Evolutionary conservation across 371 early-diverging fungal genomes (phyloP), one percentile per base, ranked within the genome.

Genomic region (Dinochytrium kinnereticum): DNA sequence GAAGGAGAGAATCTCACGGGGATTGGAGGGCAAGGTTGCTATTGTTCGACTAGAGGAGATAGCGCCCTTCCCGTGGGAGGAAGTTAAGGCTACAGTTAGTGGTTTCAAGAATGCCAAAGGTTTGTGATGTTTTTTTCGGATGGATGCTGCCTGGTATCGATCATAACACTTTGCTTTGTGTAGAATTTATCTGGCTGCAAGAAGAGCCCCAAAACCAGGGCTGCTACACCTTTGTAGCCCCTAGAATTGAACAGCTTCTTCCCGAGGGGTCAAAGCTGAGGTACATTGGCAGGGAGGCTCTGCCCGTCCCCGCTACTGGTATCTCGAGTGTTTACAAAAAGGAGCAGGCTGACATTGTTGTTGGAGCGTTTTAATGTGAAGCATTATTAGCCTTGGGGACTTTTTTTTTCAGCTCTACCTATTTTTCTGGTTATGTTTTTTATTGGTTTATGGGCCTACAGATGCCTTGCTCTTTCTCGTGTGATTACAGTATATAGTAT

Each of bases 151-250:
- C 53, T 73, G 26, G 26, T 68, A 21, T 24, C 53, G 26, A 61
- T 51, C 59, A 15, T 38, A 28, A 64, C 33, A 66, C n/a, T 71
- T 71, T 70, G 19, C 31, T 38, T 69, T 61, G 31, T 55, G 19
- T 57, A 78, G 92, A 96, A 51, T 93, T 92, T 80, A 82, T 91
- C 1, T 98, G 95, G 94, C 91, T 92, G 71, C 98, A 98, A 80
- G 98, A 98, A 80, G 98, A 98, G 74, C 95, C 94, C 21, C 91
- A 94, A 81, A 98, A 98, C 81, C 91, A 91, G 24, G 98, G 98
- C 33, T 92, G 92, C 21, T 98, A 90, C 77, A 77, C 91, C 2
- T 96, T 92, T 85, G 90, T 96, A 74, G 92, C 88, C 71, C 98
- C 96, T 34, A 84, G 98, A 37, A 80, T 98, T 57, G 83, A 86